Base-by-base conservation (phyloP, 805 yeast genomes). In the Wickerhamomyces chaumierensis region DNA sequence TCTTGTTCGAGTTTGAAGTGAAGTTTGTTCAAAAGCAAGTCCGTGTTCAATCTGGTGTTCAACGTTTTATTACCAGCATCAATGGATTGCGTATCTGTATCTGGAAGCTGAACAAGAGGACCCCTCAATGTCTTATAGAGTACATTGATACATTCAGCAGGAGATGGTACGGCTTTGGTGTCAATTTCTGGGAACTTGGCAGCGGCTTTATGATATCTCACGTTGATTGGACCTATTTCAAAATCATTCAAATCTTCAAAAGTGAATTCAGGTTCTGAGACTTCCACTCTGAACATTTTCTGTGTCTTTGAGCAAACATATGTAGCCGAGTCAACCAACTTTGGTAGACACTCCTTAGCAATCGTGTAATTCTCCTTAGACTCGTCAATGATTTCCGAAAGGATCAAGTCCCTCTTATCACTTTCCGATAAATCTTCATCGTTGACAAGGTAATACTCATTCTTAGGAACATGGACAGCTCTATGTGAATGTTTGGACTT, bases 41-140 rank as follows among this genome's bases (percentile, higher is more conserved):
- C 55, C 2, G 81, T 65, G 44, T 81, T 76, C 5, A 83, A 55
- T 40, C 73, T 73, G 3, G 81, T 62, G 44, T 72, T 75, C 41
- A 81, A 57, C 2, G 68, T 60, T 14, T 73, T 63, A 42, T 69
- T 70, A n/a, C 60, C 55, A 3, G 73, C 55, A 42, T 68, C 64
- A 31, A 86, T 77, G 0, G 81, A 73, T 48, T 73, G 78, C 3
- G 65, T 57, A 11, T 69, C 72, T 5, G 66, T 70, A 3, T 55
- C 60, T 2, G 68, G 60, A 2, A 52, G 56, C 18, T 68, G 55
- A 8, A 63, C 53, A 18, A 85, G 55, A 0, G 94, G 90, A 2
- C 86, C 88, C 44, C 66, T 73, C 35, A 84, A 59, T 8, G 81
- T 79, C 43, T 73, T 75, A 47, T 71, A 66, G 15, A 85, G 50